These are phyloP conservation scores for Vitis cinerea DNA, from an alignment of 164 flowering plant genomes.

Conservation along the genomic window DNA sequence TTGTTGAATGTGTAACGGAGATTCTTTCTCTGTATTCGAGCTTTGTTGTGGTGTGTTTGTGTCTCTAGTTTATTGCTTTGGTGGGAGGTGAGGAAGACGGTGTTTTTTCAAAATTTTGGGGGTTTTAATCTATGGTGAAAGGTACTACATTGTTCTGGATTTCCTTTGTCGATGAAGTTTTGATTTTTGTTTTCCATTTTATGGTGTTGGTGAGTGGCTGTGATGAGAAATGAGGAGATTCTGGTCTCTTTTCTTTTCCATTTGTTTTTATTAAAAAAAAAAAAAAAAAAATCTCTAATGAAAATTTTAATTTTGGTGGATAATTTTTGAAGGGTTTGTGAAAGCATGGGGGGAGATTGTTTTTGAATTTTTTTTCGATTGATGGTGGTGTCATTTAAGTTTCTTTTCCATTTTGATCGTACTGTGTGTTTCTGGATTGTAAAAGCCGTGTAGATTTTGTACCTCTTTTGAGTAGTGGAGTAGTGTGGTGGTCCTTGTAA, in stretches of 20 bases:
- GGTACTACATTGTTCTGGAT: background rate
- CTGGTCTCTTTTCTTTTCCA: background rate
- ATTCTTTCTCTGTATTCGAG: background rate
- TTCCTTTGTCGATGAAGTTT: background rate
- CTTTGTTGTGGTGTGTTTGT: background rate
- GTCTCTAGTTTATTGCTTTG: background rate
- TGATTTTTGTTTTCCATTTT: background rate
- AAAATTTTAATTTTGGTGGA: background rate
- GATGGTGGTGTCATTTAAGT: background rate
- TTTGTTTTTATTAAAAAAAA: background rate
- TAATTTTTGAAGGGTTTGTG: background rate
- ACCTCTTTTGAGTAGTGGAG: background rate
- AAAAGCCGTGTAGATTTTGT: background rate
- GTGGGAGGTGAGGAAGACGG: conserved; percentile 1
- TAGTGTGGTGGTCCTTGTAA: conserved; percentile 1
- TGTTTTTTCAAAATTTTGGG: background rate
- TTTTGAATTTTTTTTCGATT: background rate
- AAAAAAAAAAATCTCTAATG: background rate
- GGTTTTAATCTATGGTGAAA: background rate
- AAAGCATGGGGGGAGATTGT: background rate
- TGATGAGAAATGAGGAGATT: background rate
- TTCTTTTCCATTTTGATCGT: background rate
- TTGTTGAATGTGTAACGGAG: background rate
- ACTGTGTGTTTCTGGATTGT: background rate
- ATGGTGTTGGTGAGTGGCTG: background rate